phyloP scores from a whole-genome alignment of 148 eudicot species.

The Rhododendron simsii region DNA sequence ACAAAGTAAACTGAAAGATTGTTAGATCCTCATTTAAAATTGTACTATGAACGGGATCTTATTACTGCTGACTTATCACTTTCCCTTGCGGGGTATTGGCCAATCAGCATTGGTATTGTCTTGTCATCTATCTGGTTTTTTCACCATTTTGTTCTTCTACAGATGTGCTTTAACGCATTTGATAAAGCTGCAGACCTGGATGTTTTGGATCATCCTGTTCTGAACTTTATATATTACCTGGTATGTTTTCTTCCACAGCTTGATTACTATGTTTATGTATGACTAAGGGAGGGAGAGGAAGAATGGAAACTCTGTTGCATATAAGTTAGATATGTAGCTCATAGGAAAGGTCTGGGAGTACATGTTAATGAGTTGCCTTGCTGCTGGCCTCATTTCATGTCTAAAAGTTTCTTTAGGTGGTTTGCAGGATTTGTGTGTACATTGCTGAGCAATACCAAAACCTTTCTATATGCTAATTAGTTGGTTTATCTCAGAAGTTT shows the following conservation, averaged over 20 bases:
- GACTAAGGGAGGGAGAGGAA: neutral
- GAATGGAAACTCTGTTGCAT: neutral
- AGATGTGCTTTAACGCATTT: constrained; percentile 96
- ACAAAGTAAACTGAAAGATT: neutral
- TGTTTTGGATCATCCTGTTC: constrained; percentile 77
- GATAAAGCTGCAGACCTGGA: constrained; percentile 79
- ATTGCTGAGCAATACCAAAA: neutral
- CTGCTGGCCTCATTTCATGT: neutral
- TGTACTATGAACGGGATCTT: neutral
- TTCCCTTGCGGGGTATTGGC: neutral
- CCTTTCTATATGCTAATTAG: neutral
- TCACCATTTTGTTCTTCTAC: constrained; percentile 17
- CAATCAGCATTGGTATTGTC: neutral
- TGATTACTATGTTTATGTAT: neutral
- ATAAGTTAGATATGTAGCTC: neutral
- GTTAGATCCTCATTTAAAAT: neutral
- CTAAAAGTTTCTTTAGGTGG: neutral
- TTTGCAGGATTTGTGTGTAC: neutral
- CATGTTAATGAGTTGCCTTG: neutral
- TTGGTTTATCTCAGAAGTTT: neutral
- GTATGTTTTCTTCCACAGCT: constrained; percentile 32
- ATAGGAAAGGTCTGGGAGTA: neutral
- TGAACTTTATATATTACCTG: constrained; percentile 73
- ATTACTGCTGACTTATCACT: neutral
- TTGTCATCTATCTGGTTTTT: neutral